These are phyloP conservation scores for Pulveroboletus sp. DNA, from an alignment of 768 basidiomycete genomes.

Conservation along the genomic window DNA sequence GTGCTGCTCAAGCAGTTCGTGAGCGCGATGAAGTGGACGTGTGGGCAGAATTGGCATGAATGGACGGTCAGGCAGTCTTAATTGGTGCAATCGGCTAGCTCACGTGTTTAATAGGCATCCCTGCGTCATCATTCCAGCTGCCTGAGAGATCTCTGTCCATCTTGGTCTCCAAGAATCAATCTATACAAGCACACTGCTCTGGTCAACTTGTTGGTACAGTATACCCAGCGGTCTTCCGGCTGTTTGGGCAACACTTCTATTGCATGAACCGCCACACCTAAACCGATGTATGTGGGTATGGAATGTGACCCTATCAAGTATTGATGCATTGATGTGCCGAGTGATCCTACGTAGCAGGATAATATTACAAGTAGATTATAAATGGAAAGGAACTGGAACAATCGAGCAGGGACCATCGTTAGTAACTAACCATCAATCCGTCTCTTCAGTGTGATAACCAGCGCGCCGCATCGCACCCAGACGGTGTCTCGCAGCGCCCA, in stretches of 20 bases:
- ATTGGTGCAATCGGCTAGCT: background rate
- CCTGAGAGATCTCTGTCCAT: background rate
- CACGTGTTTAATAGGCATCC: background rate
- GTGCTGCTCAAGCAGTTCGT: slow-evolving; percentile 46
- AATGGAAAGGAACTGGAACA: slow-evolving; percentile 9
- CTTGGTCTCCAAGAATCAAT: background rate
- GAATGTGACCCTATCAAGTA: background rate
- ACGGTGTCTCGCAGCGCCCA: slow-evolving; percentile 79
- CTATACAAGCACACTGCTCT: background rate
- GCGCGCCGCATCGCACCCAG: slow-evolving; percentile 84
- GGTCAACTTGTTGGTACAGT: background rate
- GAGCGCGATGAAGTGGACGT: slow-evolving; percentile 64
- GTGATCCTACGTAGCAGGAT: slow-evolving; percentile 4
- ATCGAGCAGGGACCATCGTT: background rate
- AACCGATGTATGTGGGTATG: background rate
- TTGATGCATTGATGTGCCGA: background rate
- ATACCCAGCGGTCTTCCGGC: background rate
- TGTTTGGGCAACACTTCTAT: background rate
- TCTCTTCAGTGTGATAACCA: slow-evolving; percentile 86
- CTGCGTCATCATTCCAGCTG: background rate
- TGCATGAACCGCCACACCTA: background rate
- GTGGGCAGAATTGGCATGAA: slow-evolving; percentile 63
- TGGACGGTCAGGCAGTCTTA: background rate
- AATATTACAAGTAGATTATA: slow-evolving; percentile 26
- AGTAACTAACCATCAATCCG: slow-evolving; percentile 40